phyloP scores from a whole-genome alignment of 2,329 filamentous ascomycete genomes.

The Allantophomopsis lycopodina region DNA sequence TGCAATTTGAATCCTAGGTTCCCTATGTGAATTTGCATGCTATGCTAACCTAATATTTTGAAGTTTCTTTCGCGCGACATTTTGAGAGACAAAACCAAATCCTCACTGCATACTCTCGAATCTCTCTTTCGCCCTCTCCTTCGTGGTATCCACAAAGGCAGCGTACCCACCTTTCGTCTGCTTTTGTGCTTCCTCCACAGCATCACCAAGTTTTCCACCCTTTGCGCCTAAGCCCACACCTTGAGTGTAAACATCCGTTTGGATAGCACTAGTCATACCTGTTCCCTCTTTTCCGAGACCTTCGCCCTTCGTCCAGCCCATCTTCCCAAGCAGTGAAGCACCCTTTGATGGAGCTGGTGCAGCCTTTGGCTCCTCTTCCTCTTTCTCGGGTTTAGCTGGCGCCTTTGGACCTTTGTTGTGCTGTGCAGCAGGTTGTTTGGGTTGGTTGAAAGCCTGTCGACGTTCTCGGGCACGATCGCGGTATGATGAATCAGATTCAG shows the following conservation, averaged over 20 bases:
- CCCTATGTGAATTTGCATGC: no score
- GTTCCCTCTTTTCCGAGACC: constrained; percentile 50
- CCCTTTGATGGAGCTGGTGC: constrained; percentile 41
- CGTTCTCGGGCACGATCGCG: constrained; percentile 54
- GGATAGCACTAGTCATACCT: constrained; percentile 49
- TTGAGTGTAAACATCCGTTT: constrained; percentile 49
- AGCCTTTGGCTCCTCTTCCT: constrained; percentile 22
- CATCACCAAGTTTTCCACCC: constrained; percentile 57
- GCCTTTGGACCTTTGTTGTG: constrained; percentile 19
- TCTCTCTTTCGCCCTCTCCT: constrained; percentile 52
- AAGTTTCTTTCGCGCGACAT: no score
- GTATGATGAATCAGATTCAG: constrained; percentile 13
- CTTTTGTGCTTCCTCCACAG: constrained; percentile 45
- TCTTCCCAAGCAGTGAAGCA: constrained; percentile 54
- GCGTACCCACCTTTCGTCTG: constrained; percentile 45
- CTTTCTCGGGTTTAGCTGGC: constrained; percentile 6
- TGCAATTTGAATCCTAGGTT: no score
- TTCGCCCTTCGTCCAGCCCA: constrained; percentile 55
- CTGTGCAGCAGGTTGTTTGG: constrained; percentile 32
- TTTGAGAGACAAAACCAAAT: no score
- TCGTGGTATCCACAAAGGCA: constrained; percentile 49
- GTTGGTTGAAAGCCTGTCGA: constrained; percentile 46
- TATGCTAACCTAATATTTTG: no score
- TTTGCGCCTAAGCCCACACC: constrained; percentile 59
- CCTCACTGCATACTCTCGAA: constrained; percentile 37